phyloP scores from a whole-genome alignment of 2,329 filamentous ascomycete species.

The Colletotrichum navitas region DNA sequence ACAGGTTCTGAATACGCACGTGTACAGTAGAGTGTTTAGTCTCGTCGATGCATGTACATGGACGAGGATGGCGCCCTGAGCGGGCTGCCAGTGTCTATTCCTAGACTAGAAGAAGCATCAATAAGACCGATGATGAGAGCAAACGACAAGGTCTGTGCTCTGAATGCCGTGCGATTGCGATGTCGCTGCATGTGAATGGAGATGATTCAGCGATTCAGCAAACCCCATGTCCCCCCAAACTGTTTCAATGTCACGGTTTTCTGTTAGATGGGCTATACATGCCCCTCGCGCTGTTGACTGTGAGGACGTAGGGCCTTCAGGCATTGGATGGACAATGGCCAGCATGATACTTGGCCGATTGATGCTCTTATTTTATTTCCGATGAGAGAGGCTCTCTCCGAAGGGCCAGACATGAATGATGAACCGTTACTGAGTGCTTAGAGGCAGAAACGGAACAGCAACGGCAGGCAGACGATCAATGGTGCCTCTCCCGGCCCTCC shows the following conservation, averaged over 20 bases:
- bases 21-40: slow-evolving; percentile 20
- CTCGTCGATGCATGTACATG: slow-evolving; percentile 12
- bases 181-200: slow-evolving; percentile 9
- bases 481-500: neutral
- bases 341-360: neutral
- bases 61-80: slow-evolving; percentile 26
- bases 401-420: neutral
- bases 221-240: slow-evolving; percentile 14
- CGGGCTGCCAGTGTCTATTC: slow-evolving; percentile 18
- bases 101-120: slow-evolving; percentile 27
- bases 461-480: neutral
- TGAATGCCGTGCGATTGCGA: neutral
- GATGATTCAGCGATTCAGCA: slow-evolving; percentile 4
- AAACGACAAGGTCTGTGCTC: neutral
- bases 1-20: neutral
- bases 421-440: neutral
- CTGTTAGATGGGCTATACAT: neutral
- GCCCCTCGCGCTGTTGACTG: slow-evolving; percentile 2
- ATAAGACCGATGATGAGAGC: slow-evolving; percentile 19
- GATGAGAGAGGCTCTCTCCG: neutral
- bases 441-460: neutral
- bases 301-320: slow-evolving; percentile 5
- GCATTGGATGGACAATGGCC: neutral
- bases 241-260: slow-evolving; percentile 32
- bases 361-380: neutral